A percentile compares a stretch with the other conserved stretches of the same genome.
phyloP scores from a whole-genome alignment of 352 stramenopile genomes.

The Thraustochytrium sp. region DNA sequence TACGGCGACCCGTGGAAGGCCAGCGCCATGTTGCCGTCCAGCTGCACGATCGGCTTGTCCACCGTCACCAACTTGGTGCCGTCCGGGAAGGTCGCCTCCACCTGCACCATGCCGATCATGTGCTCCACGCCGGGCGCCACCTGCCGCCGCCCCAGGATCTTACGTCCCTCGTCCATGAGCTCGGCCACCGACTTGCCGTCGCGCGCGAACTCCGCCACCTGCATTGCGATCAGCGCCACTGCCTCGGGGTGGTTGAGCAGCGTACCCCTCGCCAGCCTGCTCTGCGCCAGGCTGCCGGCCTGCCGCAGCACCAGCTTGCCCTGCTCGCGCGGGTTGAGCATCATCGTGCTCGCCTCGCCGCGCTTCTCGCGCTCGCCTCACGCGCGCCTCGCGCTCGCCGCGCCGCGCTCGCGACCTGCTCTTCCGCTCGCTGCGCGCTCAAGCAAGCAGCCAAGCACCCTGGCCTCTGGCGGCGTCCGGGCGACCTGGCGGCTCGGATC shows the following conservation, averaged over 20 bases:
- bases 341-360: background rate
- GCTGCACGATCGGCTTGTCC: conserved; percentile 78
- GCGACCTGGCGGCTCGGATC: too few relatives aligned
- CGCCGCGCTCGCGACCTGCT: too few relatives aligned
- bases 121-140: conserved; percentile 81
- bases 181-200: conserved; percentile 68
- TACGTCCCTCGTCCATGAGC: conserved; percentile 55
- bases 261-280: conserved; percentile 79
- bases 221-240: conserved; percentile 82
- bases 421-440: too few relatives aligned
- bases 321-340: conserved; percentile 61
- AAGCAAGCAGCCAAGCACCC: too few relatives aligned
- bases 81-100: conserved; percentile 94
- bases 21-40: conserved; percentile 78
- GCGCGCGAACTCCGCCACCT: conserved; percentile 89
- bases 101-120: conserved; percentile 86
- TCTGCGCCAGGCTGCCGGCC: conserved; percentile 83
- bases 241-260: conserved; percentile 87
- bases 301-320: conserved; percentile 64
- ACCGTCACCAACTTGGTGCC: conserved; percentile 94
- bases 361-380: too few relatives aligned
- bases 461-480: too few relatives aligned
- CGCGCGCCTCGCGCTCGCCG: too few relatives aligned
- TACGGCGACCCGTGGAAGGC: conserved; percentile 90
- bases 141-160: conserved; percentile 64